Evolutionary conservation across 2,329 filamentous ascomycete species (phyloP), one percentile per base, ranked within the genome.

Genomic region (Cladosporium sp.): DNA sequence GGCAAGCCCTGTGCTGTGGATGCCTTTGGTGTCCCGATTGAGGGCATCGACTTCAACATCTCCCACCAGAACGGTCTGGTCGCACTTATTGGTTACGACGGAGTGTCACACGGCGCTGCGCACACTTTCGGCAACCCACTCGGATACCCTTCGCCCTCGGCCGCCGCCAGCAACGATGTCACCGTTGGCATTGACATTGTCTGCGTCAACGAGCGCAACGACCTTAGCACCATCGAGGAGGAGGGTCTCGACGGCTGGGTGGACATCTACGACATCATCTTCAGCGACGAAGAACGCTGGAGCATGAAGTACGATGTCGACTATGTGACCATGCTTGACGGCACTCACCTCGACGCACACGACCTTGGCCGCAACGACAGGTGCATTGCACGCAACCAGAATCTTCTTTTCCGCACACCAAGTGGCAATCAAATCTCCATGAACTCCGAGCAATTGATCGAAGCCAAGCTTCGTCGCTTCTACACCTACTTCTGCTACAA

Each of bases 401-500:
- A 72, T 32, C 71, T 82, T 1, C 66, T 59, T 1, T 65, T 76
- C 25, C 73, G 64, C 0, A 65, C 77, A 1, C 68, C 65, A 28
- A 67, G 64, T 45, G 74, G 73, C 3, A 68, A 72, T 32, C 65
- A 70, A 8, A 63, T 66, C 63, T 65, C 49, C 1, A 74, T 81
- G 60, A 70, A 68, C 35, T 76, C 74, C 2, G 75, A 79, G 36
- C 56, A 76, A 0, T 60, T 83, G n/a, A 74, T 82, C 17, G 85
- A 88, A 59, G 79, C 75, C 20, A 86, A 85, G 67, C 75, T 92
- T 25, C 79, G 87, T 4, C 79, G 82, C 54, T 93, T 93, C 69
- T 93, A 91, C 70, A 82, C 87, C 1, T 83, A 88, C 59, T 93
- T 89, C 86, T 90, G 87, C 70, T 80, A 90, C 70, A 85, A 90